Evolutionary conservation across 169 alveolate species (phyloP).

Genomic region (Eimeria acervulina): DNA sequence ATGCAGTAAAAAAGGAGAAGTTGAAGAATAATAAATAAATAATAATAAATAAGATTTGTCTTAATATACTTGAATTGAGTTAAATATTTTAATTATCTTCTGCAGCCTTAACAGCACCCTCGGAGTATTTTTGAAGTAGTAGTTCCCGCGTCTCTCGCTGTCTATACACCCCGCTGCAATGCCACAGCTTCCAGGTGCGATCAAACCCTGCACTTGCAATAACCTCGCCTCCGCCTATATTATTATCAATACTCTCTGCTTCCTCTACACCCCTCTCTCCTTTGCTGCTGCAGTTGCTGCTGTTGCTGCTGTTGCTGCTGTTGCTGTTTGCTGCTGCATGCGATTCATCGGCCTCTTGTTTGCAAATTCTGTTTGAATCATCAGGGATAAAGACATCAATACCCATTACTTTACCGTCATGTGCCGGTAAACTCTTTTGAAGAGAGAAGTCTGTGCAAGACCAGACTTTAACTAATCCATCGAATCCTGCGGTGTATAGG

Average conservation of each 20-base stretch:
- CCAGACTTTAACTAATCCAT: constrained; percentile 80
- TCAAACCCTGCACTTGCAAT: constrained; percentile 81
- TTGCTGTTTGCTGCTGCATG: too few species aligned
- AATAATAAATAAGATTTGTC: too few species aligned
- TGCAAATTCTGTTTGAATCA: too few species aligned
- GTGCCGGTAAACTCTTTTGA: constrained; percentile 45
- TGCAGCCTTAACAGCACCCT: too few species aligned
- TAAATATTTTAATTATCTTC: too few species aligned
- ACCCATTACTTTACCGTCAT: constrained; percentile 80
- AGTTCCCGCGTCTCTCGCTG: background rate
- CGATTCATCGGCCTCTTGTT: too few species aligned
- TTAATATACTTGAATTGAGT: too few species aligned
- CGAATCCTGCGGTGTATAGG: constrained; percentile 71
- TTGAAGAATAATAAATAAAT: too few species aligned
- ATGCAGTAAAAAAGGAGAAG: too few species aligned
- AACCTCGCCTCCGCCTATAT: background rate
- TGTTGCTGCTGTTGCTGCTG: background rate
- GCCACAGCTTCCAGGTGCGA: constrained; percentile 85
- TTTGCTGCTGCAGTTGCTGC: too few species aligned
- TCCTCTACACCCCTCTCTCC: background rate
- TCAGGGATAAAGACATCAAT: constrained; percentile 66
- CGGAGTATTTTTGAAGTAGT: background rate
- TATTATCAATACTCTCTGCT: background rate
- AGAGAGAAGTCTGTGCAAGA: constrained; percentile 63
- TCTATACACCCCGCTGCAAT: background rate